A percentile compares a stretch with the other conserved stretches of the same genome.
Conservation (phyloP, 176 grass and related monocot species). For the Raddia guianensis region DNA sequence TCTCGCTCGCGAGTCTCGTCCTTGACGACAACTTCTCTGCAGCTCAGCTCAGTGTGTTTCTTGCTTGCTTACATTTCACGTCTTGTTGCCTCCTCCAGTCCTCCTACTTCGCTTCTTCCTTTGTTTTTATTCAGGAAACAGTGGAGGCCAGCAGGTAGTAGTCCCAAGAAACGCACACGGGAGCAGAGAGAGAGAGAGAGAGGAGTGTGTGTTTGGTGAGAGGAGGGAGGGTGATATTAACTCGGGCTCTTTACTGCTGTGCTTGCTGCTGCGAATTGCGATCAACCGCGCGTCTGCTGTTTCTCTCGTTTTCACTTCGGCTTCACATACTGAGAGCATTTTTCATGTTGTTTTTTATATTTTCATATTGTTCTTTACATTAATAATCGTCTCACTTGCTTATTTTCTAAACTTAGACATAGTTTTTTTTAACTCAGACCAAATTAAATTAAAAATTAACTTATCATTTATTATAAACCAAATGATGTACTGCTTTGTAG, state of each 20-base stretch:
- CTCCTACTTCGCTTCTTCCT: neutral
- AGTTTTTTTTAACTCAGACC: too few relatives aligned
- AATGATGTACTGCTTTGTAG: too few relatives aligned
- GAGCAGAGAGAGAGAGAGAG: neutral
- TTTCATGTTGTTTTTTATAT: neutral
- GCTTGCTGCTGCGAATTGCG: neutral
- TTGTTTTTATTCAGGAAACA: constrained; percentile 38
- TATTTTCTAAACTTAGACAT: too few relatives aligned
- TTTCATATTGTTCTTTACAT: too few relatives aligned
- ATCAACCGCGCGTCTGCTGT: neutral
- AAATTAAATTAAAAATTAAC: too few relatives aligned
- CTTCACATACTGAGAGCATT: neutral
- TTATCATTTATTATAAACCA: too few relatives aligned
- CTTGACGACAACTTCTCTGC: constrained; percentile 43
- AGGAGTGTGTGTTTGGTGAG: constrained; percentile 30
- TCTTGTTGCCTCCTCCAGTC: constrained; percentile 41
- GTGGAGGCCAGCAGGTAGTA: constrained; percentile 31
- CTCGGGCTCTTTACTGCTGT: constrained; percentile 38
- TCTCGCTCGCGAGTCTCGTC: neutral
- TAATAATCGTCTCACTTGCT: too few relatives aligned
- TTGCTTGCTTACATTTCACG: constrained; percentile 57
- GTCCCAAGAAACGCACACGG: constrained; percentile 50
- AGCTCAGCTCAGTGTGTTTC: constrained; percentile 36
- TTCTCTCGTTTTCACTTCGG: neutral
- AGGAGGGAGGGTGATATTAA: constrained; percentile 39